Conservation (phyloP, 371 early-diverging fungal genomes). For the Saksenaea oblongispora region DNA sequence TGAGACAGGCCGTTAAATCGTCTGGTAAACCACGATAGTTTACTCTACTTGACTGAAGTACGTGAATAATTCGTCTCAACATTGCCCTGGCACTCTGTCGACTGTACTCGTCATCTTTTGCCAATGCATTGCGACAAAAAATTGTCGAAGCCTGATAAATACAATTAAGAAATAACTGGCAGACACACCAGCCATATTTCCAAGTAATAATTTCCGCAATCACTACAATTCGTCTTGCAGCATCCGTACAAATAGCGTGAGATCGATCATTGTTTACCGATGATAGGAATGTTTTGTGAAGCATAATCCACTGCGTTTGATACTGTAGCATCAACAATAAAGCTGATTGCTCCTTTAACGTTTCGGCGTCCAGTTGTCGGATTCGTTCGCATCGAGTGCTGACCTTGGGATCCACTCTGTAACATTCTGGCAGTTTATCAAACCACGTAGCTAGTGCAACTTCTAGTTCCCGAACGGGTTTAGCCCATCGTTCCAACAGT, state of each 20-base stretch:
- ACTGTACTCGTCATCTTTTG: conserved; percentile 7
- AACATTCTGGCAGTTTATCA: conserved; percentile 9
- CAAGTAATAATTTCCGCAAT: conserved; percentile 25
- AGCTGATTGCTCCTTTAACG: conserved; percentile 22
- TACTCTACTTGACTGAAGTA: conserved; percentile 14
- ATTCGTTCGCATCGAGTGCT: conserved; percentile 3
- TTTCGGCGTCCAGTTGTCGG: conserved; percentile 10
- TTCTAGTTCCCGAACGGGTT: conserved; percentile 21
- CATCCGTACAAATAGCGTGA: conserved; percentile 18
- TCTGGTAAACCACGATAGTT: conserved; percentile 38
- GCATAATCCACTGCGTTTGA: conserved; percentile 29
- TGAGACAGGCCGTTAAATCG: conserved; percentile 28
- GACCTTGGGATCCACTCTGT: conserved; percentile 3
- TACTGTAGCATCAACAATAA: conserved; percentile 32
- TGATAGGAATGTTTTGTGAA: conserved; percentile 30
- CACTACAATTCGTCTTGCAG: conserved; percentile 27
- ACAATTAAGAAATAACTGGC: conserved; percentile 29
- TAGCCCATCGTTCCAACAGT: conserved; percentile 7
- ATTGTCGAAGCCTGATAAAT: conserved; percentile 40
- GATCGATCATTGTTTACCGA: conserved; percentile 17
- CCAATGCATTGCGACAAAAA: conserved; percentile 29
- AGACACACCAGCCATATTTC: conserved; percentile 39
- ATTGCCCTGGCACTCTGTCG: conserved; percentile 17
- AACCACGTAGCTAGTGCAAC: conserved; percentile 14
- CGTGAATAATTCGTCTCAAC: conserved; percentile 28